Conservation (phyloP, 2,329 filamentous ascomycete species). For the Ciborinia camelliae region DNA sequence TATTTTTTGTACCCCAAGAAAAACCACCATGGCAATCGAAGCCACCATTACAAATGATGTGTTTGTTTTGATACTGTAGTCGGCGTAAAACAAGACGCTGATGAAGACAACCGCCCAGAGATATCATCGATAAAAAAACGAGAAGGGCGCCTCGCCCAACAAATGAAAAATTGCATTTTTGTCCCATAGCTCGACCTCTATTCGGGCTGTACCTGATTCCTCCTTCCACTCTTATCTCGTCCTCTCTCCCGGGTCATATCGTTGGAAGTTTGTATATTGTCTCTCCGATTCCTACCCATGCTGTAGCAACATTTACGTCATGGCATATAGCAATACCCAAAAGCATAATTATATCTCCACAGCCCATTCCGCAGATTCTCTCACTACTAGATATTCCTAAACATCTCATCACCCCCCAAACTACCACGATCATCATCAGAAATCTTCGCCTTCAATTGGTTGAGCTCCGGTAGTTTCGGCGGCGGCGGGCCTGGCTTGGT, state of each 20-base stretch:
- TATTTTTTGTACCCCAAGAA: conserved; percentile 24
- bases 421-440: conserved; percentile 33
- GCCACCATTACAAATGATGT: conserved; percentile 34
- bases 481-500: conserved; percentile 32
- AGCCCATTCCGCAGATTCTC: conserved; percentile 24
- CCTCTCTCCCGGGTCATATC: conserved; percentile 3
- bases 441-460: conserved; percentile 36
- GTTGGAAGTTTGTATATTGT: background rate
- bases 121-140: conserved; percentile 21
- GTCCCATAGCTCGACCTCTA: conserved; percentile 25
- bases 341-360: conserved; percentile 26
- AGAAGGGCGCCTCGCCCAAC: conserved; percentile 23
- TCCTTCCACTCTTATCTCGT: conserved; percentile 19
- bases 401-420: conserved; percentile 37
- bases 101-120: conserved; percentile 20
- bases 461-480: conserved; percentile 38
- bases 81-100: conserved; percentile 4
- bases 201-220: conserved; percentile 31
- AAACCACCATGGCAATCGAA: conserved; percentile 20
- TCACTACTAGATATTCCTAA: conserved; percentile 38
- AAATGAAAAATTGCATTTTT: conserved; percentile 26
- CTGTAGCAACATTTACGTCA: conserved; percentile 19
- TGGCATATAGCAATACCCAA: conserved; percentile 9
- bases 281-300: conserved; percentile 15
- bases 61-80: conserved; percentile 19